Evolutionary conservation across 768 basidiomycete species (phyloP).

Genomic region (Chiua virens): DNA sequence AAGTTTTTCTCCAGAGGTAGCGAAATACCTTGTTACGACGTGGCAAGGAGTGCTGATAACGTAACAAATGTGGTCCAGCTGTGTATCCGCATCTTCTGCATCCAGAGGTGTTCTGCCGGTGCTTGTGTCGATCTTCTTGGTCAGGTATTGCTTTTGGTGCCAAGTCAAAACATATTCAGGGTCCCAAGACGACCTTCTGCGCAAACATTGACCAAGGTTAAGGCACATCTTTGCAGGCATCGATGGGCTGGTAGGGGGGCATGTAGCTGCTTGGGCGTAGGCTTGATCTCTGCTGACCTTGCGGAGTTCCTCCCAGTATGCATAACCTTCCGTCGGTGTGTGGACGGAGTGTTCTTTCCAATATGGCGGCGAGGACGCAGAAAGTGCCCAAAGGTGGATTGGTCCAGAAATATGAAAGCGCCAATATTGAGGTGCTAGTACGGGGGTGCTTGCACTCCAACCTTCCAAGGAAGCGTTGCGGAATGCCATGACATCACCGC

Average conservation of each 20-base stretch:
- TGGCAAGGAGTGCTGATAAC: conserved; percentile 56
- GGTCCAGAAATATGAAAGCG: conserved; percentile 55
- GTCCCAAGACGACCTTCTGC: conserved; percentile 60
- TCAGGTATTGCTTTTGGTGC: conserved; percentile 68
- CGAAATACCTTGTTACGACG: conserved; percentile 47
- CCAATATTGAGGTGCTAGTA: conserved; percentile 63
- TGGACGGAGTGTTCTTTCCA: conserved; percentile 50
- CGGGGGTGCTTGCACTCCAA: conserved; percentile 45
- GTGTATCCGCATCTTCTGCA: conserved; percentile 40
- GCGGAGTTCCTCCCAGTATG: conserved; percentile 61
- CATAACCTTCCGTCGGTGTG: conserved; percentile 38
- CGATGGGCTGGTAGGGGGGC: conserved; percentile 19
- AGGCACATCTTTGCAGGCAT: conserved; percentile 27
- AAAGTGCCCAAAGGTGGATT: conserved; percentile 58
- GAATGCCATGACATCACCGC: conserved; percentile 47
- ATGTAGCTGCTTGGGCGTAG: conserved; percentile 22
- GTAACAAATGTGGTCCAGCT: conserved; percentile 49
- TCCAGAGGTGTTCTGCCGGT: conserved; percentile 50
- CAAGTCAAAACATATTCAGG: conserved; percentile 60
- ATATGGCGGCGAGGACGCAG: conserved; percentile 51
- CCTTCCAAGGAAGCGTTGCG: conserved; percentile 42
- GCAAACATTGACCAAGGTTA: conserved; percentile 49
- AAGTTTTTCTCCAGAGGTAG: conserved; percentile 38
- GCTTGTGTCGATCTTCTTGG: conserved; percentile 44
- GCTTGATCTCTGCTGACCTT: conserved; percentile 43